phyloP scores from a whole-genome alignment of 208 protist genomes.

The Wallacemonas sp. region DNA sequence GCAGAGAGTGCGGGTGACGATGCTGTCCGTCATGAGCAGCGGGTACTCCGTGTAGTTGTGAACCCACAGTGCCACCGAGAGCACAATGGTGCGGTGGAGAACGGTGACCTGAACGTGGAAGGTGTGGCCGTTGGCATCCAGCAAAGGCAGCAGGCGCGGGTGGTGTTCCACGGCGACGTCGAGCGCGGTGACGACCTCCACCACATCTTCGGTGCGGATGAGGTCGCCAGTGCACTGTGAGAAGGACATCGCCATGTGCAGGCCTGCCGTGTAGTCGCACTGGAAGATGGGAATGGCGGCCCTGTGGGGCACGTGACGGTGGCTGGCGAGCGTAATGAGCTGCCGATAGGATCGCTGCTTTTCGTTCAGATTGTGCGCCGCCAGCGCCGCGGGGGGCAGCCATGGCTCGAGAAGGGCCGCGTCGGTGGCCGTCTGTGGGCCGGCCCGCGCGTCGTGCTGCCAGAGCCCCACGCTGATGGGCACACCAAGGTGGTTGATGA shows the following conservation, averaged over 20 bases:
- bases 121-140: conserved; percentile 41
- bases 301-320: conserved; percentile 54
- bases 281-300: conserved; percentile 49
- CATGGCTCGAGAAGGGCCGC: conserved; percentile 26
- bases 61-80: conserved; percentile 78
- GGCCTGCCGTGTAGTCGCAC: conserved; percentile 52
- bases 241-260: conserved; percentile 54
- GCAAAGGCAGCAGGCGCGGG: conserved; percentile 47
- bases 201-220: conserved; percentile 35
- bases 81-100: conserved; percentile 57
- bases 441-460: conserved; percentile 49
- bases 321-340: conserved; percentile 51
- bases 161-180: conserved; percentile 44
- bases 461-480: conserved; percentile 49
- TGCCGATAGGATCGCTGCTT: conserved; percentile 20
- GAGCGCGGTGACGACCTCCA: conserved; percentile 33
- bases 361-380: conserved; percentile 7
- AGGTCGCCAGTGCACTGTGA: conserved; percentile 60
- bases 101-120: conserved; percentile 73
- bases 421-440: conserved; percentile 38
- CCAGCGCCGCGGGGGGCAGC: conserved; percentile 16
- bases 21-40: conserved; percentile 55
- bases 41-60: conserved; percentile 82
- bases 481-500: conserved; percentile 78
- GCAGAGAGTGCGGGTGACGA: conserved; percentile 39